A percentile compares a stretch with the other conserved stretches of the same genome.
phyloP scores from a whole-genome alignment of 441 rosid genomes.

The Jatropha podagrica region DNA sequence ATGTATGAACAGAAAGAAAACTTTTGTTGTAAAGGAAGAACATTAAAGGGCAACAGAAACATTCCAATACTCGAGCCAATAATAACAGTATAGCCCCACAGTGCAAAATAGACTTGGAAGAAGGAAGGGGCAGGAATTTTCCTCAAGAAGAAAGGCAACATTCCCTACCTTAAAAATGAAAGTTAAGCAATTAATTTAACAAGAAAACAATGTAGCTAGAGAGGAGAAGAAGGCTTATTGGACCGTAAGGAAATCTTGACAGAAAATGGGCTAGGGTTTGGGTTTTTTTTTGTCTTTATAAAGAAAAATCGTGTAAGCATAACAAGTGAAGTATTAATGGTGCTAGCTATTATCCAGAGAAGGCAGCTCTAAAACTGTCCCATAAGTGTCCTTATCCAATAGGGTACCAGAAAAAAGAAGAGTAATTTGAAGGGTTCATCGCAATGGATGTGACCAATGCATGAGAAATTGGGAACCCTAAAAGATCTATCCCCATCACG shows the following conservation, averaged over 20 bases:
- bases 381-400: slow-evolving; percentile 13
- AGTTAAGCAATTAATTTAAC: background rate
- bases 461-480: background rate
- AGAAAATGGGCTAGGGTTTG: slow-evolving; percentile 27
- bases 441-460: slow-evolving; percentile 40
- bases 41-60: slow-evolving; percentile 2
- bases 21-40: background rate
- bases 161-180: slow-evolving; percentile 20
- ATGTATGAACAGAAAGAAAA: background rate
- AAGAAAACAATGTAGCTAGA: slow-evolving; percentile 6
- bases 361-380: slow-evolving; percentile 21
- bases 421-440: slow-evolving; percentile 10
- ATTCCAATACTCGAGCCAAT: slow-evolving; percentile 20
- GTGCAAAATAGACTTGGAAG: slow-evolving; percentile 7
- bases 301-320: background rate
- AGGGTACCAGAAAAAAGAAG: slow-evolving; percentile 19
- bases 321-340: slow-evolving; percentile 12
- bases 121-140: slow-evolving; percentile 18
- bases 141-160: slow-evolving; percentile 38
- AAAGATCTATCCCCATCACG: slow-evolving; percentile 25
- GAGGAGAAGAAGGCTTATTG: slow-evolving; percentile 33
- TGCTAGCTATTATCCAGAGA: slow-evolving; percentile 21
- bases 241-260: slow-evolving; percentile 27
- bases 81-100: background rate
- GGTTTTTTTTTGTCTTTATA: slow-evolving; percentile 2